phyloP scores from a whole-genome alignment of 257 asterid species.

The Petunia secreta region DNA sequence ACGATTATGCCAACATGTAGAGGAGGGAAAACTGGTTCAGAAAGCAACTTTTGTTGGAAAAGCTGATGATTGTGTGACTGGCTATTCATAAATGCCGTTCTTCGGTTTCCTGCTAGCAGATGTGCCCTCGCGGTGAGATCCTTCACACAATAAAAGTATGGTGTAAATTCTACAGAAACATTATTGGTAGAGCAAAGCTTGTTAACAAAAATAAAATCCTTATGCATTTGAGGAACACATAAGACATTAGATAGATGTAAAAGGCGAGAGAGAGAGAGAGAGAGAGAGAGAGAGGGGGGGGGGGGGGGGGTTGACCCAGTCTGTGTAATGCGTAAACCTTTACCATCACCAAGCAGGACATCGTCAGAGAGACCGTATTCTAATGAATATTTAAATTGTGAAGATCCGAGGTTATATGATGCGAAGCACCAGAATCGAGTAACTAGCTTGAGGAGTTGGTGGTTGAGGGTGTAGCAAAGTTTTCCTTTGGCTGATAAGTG shows the following conservation, averaged over 20 bases:
- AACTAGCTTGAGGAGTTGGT: not conserved
- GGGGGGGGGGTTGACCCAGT: not conserved
- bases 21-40: no score
- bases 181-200: not conserved
- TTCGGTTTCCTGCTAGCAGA: not conserved
- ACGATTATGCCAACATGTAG: not conserved
- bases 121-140: not conserved
- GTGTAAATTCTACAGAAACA: not conserved
- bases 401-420: not conserved
- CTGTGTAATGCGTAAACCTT: not conserved
- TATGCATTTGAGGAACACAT: not conserved
- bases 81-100: not conserved
- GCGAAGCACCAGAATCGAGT: conserved; percentile 7
- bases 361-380: not conserved
- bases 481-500: not conserved
- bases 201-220: not conserved
- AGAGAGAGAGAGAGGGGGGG: no score
- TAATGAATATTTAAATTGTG: not conserved
- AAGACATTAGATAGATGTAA: not conserved
- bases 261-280: no score
- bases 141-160: conserved; percentile 9
- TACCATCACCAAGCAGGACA: not conserved
- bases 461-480: not conserved
- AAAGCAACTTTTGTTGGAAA: not conserved
- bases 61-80: not conserved